Conservation (phyloP, 495 filamentous ascomycete genomes). For the Aspergillus egyptiacus region DNA sequence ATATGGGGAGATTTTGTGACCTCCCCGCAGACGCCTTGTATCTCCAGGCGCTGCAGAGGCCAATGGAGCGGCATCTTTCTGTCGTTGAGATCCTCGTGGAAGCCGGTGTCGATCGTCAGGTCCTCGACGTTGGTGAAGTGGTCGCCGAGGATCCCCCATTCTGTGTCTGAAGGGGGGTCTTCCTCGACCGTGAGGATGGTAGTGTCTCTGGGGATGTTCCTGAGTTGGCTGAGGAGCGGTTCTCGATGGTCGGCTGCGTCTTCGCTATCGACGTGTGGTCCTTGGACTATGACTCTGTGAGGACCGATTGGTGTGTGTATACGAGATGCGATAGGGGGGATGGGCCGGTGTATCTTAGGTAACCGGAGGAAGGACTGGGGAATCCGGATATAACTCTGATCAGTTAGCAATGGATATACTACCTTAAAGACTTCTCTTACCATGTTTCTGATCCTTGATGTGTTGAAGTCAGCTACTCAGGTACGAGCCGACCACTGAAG, state of each 20-base stretch:
- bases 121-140: constrained; percentile 19
- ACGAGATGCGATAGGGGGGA: not conserved
- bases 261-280: constrained; percentile 5
- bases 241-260: constrained; percentile 3
- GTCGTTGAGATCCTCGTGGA: constrained; percentile 24
- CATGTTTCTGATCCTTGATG: too few species aligned
- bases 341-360: not conserved
- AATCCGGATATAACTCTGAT: not conserved
- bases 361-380: not conserved
- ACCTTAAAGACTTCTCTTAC: too few species aligned
- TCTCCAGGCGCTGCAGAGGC: constrained; percentile 16
- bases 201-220: constrained; percentile 14
- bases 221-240: constrained; percentile 16
- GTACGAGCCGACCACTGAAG: too few species aligned
- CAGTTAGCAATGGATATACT: not conserved
- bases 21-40: constrained; percentile 12
- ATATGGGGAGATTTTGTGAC: constrained; percentile 18
- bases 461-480: too few species aligned
- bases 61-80: constrained; percentile 23
- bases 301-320: not conserved
- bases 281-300: constrained; percentile 14
- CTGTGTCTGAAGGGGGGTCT: constrained; percentile 18
- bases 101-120: constrained; percentile 15
- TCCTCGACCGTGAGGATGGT: constrained; percentile 13
- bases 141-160: constrained; percentile 22